phyloP scores from a whole-genome alignment of 768 basidiomycete species.

The Leccinum pellstonianum region DNA sequence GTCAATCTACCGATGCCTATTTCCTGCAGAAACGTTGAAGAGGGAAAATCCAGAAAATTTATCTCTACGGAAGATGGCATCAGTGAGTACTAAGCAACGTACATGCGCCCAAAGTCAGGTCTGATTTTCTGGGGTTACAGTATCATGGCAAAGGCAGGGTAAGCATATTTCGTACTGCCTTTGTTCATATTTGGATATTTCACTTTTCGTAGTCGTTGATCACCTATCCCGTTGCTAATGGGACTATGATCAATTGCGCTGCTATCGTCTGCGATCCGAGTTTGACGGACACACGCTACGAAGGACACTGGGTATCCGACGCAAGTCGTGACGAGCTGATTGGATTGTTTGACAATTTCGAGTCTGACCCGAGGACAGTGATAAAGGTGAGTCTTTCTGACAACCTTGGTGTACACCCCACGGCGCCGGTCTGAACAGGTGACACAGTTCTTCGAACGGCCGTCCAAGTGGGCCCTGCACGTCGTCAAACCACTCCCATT shows the following conservation, averaged over 20 bases:
- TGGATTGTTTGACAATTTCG: constrained; percentile 33
- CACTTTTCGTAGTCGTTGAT: constrained; percentile 36
- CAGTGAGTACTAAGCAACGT: constrained; percentile 19
- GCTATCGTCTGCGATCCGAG: constrained; percentile 31
- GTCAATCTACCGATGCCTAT: constrained; percentile 37
- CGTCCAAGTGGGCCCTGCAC: constrained; percentile 46
- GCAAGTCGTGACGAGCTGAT: constrained; percentile 34
- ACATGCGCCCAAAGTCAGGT: neutral
- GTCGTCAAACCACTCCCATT: constrained; percentile 37
- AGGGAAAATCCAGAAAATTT: constrained; percentile 22
- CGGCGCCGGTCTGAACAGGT: neutral
- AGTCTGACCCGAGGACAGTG: constrained; percentile 34
- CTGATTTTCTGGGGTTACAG: constrained; percentile 15
- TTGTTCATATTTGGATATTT: neutral
- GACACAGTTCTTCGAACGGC: constrained; percentile 34
- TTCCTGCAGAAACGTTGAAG: constrained; percentile 33
- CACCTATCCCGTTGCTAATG: constrained; percentile 39
- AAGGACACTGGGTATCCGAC: constrained; percentile 34
- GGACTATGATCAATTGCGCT: constrained; percentile 37
- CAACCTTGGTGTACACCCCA: neutral
- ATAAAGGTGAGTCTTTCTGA: constrained; percentile 23
- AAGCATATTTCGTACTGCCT: neutral
- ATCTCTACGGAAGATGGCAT: constrained; percentile 15
- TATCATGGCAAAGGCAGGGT: constrained; percentile 15
- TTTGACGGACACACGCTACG: constrained; percentile 30